Percentiles rank a stretch among this genome's conserved stretches.
Evolutionary conservation across 1,139 yeast species (phyloP).

Genomic region (Sugiyamaella castrensis): DNA sequence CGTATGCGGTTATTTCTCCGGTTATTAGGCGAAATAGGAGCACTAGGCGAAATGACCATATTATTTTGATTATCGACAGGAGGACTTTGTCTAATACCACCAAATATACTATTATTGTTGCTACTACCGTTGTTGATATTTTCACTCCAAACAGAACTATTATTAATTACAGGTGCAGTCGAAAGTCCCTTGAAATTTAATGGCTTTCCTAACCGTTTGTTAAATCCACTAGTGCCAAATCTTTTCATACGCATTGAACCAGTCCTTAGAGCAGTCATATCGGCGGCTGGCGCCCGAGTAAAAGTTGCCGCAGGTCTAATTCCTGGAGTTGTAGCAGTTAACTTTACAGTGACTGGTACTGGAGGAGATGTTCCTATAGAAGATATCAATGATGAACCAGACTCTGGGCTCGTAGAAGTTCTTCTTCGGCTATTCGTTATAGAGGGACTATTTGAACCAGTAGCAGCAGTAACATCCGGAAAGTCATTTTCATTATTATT

Average conservation of each 20-base stretch:
- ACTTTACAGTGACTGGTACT: not conserved
- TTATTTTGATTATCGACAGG: slow-evolving; percentile 1
- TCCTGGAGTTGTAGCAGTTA: slow-evolving; percentile 15
- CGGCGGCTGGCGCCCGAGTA: slow-evolving; percentile 18
- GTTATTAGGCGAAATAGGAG: slow-evolving; percentile 7
- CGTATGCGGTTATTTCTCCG: slow-evolving; percentile 16
- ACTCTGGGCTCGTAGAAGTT: slow-evolving; percentile 4
- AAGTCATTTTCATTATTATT: no score
- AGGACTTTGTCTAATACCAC: not conserved
- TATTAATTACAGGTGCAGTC: not conserved
- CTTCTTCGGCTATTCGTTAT: not conserved
- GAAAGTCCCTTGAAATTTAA: slow-evolving; percentile 9
- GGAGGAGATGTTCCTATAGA: slow-evolving; percentile 8
- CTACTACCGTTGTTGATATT: not conserved
- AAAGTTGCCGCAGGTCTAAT: slow-evolving; percentile 13
- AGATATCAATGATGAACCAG: slow-evolving; percentile 1
- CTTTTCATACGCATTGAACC: slow-evolving; percentile 13
- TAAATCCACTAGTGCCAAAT: slow-evolving; percentile 13
- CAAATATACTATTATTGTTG: no score
- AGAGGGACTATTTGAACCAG: no score
- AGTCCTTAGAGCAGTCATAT: slow-evolving; percentile 12
- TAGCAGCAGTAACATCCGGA: no score
- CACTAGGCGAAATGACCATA: slow-evolving; percentile 1
- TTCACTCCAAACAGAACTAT: not conserved
- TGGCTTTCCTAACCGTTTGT: slow-evolving; percentile 9